Evolutionary conservation across 345 rosid species (phyloP), one percentile per base, ranked within the genome.

Genomic region (Syzygium oleosum): DNA sequence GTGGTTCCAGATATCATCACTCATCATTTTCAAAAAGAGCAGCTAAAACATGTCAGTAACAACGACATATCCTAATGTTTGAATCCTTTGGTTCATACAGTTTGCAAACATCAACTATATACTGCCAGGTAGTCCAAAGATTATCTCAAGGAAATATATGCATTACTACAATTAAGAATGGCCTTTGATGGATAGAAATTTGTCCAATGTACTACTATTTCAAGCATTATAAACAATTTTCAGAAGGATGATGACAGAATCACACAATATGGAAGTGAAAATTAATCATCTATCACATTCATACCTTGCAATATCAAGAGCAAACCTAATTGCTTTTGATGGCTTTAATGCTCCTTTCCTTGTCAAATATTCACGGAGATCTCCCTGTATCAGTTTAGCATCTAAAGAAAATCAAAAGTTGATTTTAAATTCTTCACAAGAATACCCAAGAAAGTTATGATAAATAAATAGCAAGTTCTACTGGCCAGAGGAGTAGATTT

Each of bases 261-360:
- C 49, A 73, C 80, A 17, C 25, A 49, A 86, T 5, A 41, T 86
- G 80, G 8, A 46, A 61, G 31, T 58, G 16, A 52, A 53, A 49
- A 58, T 61, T 27, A 78, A 49, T 65, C 79, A 59, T 84, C 23
- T 51, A 84, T 58, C n/a, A 79, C 77, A 90, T 56, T 17, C 49
- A 52, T 88, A 96, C 99, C 99, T 95, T 86, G 99, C 98, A 90
- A 98, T 98, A 91, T 98, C 99, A 90, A 98, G 99, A 7, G 98
- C 99, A 12, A 95, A 93, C 88, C 90, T 91, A 90, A 98, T 93
- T 87, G 98, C 98, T 84, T 58, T 89, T 17, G 88, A 85, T 46
- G 96, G 93, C 89, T 87, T 93, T 85, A 96, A 43, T 63, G 96
- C 94, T 90, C 95, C 95, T 92, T 92, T 95, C 54, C 88, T 89